These are phyloP conservation scores for Mortierella sp. DNA, from an alignment of 371 early-diverging fungal species.

Conservation along the genomic window DNA sequence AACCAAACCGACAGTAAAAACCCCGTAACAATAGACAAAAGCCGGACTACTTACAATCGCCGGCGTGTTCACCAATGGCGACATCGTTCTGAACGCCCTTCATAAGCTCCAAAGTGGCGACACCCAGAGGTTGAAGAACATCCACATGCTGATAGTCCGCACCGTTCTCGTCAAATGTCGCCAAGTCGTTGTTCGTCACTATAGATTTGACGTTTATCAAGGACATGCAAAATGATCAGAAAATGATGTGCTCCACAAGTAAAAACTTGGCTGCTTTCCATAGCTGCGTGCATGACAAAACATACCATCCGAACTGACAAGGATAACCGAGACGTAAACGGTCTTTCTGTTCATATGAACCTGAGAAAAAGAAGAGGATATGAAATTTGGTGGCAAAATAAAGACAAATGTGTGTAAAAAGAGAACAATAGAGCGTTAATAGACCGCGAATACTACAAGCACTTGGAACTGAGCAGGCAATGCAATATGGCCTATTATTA, in stretches of 20 bases:
- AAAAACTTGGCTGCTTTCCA: not conserved
- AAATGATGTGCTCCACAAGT: too few relatives aligned
- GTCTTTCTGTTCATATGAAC: slow-evolving; percentile 55
- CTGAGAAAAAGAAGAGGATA: slow-evolving; percentile 5
- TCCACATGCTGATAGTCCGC: slow-evolving; percentile 52
- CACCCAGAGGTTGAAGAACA: slow-evolving; percentile 34
- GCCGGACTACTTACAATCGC: slow-evolving; percentile 29
- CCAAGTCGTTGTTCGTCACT: slow-evolving; percentile 54
- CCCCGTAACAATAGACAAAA: not conserved
- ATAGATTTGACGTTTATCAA: not conserved
- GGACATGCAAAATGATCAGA: not conserved
- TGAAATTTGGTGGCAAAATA: slow-evolving; percentile 37
- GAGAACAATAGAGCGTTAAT: not conserved
- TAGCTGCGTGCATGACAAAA: not conserved
- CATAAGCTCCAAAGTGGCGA: slow-evolving; percentile 58
- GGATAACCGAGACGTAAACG: slow-evolving; percentile 46
- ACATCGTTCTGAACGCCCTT: slow-evolving; percentile 55
- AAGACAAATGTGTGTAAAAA: too few relatives aligned
- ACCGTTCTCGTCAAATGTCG: slow-evolving; percentile 40
- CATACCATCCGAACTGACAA: slow-evolving; percentile 50
- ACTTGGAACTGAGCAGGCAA: too few relatives aligned
- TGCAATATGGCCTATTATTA: too few relatives aligned
- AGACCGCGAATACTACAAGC: too few relatives aligned
- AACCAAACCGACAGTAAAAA: not conserved
- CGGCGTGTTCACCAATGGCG: slow-evolving; percentile 58